Conservation (phyloP, 1,284 basidiomycete genomes). For the Coniferiporia sulphurascens region DNA sequence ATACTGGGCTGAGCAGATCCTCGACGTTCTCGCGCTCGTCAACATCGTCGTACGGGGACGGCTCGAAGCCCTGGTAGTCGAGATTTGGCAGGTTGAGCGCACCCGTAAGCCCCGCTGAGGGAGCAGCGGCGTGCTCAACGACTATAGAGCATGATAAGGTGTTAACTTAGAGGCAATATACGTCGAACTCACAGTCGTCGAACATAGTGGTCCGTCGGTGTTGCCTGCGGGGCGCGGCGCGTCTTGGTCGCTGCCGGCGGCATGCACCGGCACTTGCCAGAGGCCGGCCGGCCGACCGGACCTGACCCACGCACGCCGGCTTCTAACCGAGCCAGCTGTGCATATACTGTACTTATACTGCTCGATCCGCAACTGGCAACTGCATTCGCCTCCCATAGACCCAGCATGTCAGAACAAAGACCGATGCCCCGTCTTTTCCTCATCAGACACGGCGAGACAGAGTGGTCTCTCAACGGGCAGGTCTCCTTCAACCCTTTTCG, state of each 20-base stretch:
- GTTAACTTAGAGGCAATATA: not conserved
- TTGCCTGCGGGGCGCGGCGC: not conserved
- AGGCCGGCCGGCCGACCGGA: too few species aligned
- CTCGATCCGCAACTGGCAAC: too few species aligned
- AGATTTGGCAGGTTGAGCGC: slow-evolving; percentile 49
- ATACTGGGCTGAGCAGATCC: slow-evolving; percentile 33
- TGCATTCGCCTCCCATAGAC: not conserved
- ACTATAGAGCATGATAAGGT: slow-evolving; percentile 40
- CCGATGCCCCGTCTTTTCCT: slow-evolving; percentile 73
- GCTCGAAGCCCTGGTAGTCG: slow-evolving; percentile 85
- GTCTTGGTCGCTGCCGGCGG: not conserved
- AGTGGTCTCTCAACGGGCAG: slow-evolving; percentile 87
- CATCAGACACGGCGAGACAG: slow-evolving; percentile 85
- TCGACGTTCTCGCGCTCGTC: slow-evolving; percentile 40
- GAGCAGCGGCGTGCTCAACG: slow-evolving; percentile 75
- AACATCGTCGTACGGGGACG: slow-evolving; percentile 51
- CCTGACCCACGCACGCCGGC: not conserved
- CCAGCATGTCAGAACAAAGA: slow-evolving; percentile 24
- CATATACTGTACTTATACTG: too few species aligned
- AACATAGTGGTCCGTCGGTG: not conserved
- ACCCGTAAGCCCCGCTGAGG: slow-evolving; percentile 36
- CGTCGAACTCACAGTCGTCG: slow-evolving; percentile 4
- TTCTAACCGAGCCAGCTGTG: not conserved
- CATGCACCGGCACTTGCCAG: not conserved
- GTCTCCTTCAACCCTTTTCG: not conserved